phyloP scores from a whole-genome alignment of 371 early-diverging fungal genomes.

The Saksenaea oblongispora region DNA sequence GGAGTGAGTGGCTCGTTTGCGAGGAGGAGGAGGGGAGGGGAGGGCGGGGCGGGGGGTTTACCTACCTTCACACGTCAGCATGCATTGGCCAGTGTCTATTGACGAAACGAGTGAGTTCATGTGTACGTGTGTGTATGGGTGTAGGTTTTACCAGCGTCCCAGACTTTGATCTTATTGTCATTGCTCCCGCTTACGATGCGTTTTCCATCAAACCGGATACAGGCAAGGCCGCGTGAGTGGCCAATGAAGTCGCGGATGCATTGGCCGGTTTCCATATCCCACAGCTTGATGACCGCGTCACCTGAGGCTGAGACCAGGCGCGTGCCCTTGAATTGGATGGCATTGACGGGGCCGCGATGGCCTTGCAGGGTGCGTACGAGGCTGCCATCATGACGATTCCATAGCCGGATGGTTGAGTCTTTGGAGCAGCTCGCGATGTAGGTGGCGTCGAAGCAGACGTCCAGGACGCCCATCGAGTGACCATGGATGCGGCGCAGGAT shows the following conservation, averaged over 20 bases:
- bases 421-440: constrained; percentile 89
- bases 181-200: constrained; percentile 90
- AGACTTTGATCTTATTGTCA: constrained; percentile 92
- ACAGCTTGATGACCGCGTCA: constrained; percentile 82
- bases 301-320: constrained; percentile 85
- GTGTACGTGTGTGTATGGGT: too few relatives aligned
- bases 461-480: constrained; percentile 80
- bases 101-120: neutral
- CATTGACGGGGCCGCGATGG: constrained; percentile 90
- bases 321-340: constrained; percentile 70
- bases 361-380: constrained; percentile 68
- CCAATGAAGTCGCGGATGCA: constrained; percentile 69
- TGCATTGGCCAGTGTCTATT: constrained; percentile 69
- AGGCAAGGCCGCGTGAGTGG: constrained; percentile 87
- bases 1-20: too few relatives aligned
- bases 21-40: too few relatives aligned
- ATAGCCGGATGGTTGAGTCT: constrained; percentile 88
- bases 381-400: constrained; percentile 60
- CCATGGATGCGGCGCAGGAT: constrained; percentile 54
- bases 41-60: too few relatives aligned
- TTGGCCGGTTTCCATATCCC: constrained; percentile 76
- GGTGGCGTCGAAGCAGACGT: constrained; percentile 72
- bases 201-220: constrained; percentile 89
- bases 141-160: constrained; percentile 83
- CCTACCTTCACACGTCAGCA: constrained; percentile 51